Conservation (phyloP, 352 stramenopile genomes). For the Pythium aquatile region DNA sequence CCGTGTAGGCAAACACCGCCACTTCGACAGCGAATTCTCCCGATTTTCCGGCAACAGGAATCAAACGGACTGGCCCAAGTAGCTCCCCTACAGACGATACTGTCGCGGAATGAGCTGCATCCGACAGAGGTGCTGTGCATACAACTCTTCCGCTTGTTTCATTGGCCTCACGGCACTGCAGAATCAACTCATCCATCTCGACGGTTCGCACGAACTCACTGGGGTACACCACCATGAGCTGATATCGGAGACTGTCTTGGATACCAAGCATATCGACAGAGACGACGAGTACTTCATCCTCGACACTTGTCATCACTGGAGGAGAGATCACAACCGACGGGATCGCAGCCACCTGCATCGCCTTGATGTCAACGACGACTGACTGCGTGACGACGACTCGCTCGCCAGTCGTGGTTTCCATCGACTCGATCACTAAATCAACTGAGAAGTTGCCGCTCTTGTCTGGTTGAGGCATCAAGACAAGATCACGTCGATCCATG, state of each 20-base stretch:
- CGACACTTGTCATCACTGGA: background rate
- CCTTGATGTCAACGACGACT: background rate
- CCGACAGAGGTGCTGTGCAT: background rate
- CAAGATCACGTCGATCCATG: slow-evolving; percentile 5
- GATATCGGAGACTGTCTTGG: background rate
- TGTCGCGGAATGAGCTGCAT: background rate
- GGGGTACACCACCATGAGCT: slow-evolving; percentile 16
- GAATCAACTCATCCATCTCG: background rate
- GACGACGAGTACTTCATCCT: slow-evolving; percentile 6
- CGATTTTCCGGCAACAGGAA: slow-evolving; percentile 7
- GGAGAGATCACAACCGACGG: slow-evolving; percentile 1
- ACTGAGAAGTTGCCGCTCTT: slow-evolving; percentile 10
- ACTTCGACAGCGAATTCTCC: slow-evolving; percentile 13
- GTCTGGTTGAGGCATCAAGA: slow-evolving; percentile 21
- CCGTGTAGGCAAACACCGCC: slow-evolving; percentile 11
- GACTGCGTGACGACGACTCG: background rate
- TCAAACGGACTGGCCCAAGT: background rate
- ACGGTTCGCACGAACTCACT: slow-evolving; percentile 4
- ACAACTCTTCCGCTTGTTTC: slow-evolving; percentile 4
- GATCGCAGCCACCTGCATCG: slow-evolving; percentile 12
- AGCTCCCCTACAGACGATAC: background rate
- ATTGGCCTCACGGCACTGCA: background rate
- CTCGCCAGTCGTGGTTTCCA: slow-evolving; percentile 11
- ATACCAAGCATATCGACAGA: background rate
- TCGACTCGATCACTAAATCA: slow-evolving; percentile 6